Base-by-base conservation (phyloP, 176 grass and related monocot genomes). In the Alopecurus myosuroides region DNA sequence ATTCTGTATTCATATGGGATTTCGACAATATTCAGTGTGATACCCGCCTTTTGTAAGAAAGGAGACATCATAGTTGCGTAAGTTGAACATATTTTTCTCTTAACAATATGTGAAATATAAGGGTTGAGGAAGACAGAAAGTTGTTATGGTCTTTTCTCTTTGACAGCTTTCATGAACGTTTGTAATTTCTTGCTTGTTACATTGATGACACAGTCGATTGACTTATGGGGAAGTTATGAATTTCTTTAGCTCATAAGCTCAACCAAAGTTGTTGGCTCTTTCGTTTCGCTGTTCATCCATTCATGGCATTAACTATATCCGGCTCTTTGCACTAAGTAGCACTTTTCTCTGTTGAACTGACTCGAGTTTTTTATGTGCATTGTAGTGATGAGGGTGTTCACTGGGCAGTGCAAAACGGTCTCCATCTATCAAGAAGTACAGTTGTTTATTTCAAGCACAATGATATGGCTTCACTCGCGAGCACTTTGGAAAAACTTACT, bases 361-460 rank as follows among this genome's bases (percentile, higher is more conserved):
- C 11, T 4, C n/a, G 11, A 40, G 3, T 67, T 60, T 53, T 74
- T 52, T 48, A 36, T 86, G 65, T 78, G 28, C 26, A 82, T 79
- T 92, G 35, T 80, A 97, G 94, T 80, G 94, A 97, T 46, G 94
- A 97, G 81, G 92, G 90, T 86, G 94, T 94, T 82, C 92, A 94
- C 30, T 94, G 94, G 92, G 95, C 88, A 84, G 94, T 94, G 74
- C 92, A 97, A 88, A 97, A 92, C 35, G 94, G 94, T 55, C 86
- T 97, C 29, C 88, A 94, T 85, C 78, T 97, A 63, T 97, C 94
- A 87, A 92, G 94, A 89, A 92, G 94, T 86, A 94, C 88, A 34
- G 88, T 97, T 75, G 86, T 90, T 79, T 97, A 97, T 92, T 97
- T 97, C 86, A 97, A 97, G 74, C 94, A 97, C 82, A 97, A 97